Evolutionary conservation across 768 basidiomycete genomes (phyloP).

Genomic region (Mycena epipterygia): DNA sequence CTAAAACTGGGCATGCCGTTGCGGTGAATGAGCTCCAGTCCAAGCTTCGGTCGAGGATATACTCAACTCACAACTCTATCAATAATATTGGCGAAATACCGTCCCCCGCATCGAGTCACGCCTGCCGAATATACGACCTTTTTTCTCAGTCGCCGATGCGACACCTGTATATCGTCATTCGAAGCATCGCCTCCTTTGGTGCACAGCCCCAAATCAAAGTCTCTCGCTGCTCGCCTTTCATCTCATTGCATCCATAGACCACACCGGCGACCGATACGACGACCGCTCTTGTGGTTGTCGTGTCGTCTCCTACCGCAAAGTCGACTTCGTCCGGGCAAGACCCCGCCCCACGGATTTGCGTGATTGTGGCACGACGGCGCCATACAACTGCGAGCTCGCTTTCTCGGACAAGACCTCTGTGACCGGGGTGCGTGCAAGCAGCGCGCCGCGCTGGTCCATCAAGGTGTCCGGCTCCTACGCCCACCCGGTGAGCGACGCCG

Average conservation of each 20-base stretch:
- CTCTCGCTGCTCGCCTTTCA: conserved; percentile 81
- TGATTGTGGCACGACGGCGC: conserved; percentile 89
- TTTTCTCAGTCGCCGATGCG: conserved; percentile 58
- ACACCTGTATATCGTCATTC: conserved; percentile 83
- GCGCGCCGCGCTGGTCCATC: no score
- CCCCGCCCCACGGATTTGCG: conserved; percentile 64
- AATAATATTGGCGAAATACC: conserved; percentile 62
- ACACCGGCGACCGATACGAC: conserved; percentile 84
- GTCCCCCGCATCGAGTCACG: conserved; percentile 68
- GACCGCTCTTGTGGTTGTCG: conserved; percentile 87
- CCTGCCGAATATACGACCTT: conserved; percentile 74
- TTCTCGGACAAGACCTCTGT: conserved; percentile 76
- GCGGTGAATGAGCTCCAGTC: conserved; percentile 86
- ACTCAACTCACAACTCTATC: conserved; percentile 70
- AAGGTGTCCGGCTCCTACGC: no score
- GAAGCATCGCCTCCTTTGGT: conserved; percentile 89
- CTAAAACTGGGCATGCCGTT: conserved; percentile 77
- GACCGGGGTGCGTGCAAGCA: conserved; percentile 52
- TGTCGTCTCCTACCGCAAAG: conserved; percentile 72
- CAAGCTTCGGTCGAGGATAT: conserved; percentile 77
- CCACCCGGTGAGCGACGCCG: conserved; percentile 45
- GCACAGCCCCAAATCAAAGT: conserved; percentile 72
- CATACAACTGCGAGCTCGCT: conserved; percentile 85
- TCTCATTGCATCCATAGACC: conserved; percentile 88
- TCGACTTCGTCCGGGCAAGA: conserved; percentile 30